Conservation (phyloP, 78 protist species). For the Anaeramoeba flamelloides region DNA sequence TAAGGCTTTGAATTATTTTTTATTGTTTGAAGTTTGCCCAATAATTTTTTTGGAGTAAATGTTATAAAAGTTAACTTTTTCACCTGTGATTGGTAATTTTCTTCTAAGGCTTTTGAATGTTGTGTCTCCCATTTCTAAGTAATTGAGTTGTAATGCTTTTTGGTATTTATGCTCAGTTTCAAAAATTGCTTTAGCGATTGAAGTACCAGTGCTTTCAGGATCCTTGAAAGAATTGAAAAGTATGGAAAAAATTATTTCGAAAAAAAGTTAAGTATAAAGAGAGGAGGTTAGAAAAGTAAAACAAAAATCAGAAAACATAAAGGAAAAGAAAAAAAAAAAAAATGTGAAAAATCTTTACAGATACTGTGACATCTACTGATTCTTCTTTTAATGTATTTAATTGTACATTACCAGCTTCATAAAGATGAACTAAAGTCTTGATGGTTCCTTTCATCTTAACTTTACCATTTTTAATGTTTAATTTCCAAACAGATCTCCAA, state of each 20-base stretch:
- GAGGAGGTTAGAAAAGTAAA: too few relatives aligned
- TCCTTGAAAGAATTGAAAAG: background rate
- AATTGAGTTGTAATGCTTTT: background rate
- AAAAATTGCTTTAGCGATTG: background rate
- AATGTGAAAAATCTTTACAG: background rate
- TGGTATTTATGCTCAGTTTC: background rate
- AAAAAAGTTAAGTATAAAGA: too few relatives aligned
- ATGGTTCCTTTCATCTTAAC: background rate
- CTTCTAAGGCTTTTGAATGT: background rate
- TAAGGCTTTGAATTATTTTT: too few relatives aligned
- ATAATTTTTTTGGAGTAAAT: background rate
- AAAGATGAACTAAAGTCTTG: background rate
- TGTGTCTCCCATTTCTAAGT: background rate
- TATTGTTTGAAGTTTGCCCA: background rate
- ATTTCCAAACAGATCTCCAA: background rate
- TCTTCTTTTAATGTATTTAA: background rate
- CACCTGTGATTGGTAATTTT: background rate
- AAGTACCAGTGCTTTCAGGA: background rate
- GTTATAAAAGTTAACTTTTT: background rate
- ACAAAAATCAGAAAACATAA: too few relatives aligned
- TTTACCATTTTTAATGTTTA: background rate
- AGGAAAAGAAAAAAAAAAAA: too few relatives aligned
- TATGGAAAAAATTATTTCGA: too few relatives aligned
- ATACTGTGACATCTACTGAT: background rate
- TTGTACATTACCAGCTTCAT: background rate